Evolutionary conservation across 768 basidiomycete genomes (phyloP).

Genomic region (Tephrocybe sp.): DNA sequence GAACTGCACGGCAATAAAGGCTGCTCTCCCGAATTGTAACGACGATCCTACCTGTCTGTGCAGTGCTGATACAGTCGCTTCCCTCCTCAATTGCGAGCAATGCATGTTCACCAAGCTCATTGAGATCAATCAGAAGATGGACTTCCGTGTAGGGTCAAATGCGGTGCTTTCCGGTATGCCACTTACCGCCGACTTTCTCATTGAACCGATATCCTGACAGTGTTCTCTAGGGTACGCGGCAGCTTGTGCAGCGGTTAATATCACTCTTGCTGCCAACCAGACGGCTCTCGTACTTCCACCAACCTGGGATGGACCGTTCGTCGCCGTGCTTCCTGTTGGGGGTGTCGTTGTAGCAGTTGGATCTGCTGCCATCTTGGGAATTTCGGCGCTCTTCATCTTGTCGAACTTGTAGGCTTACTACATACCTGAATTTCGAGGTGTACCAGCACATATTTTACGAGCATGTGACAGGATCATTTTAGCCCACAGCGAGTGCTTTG

Average conservation of each 20-base stretch:
- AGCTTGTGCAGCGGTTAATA: constrained; percentile 41
- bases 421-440: neutral
- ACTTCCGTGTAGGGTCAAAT: constrained; percentile 59
- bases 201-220: neutral
- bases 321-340: constrained; percentile 38
- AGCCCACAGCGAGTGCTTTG: too few relatives aligned
- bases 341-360: constrained; percentile 4
- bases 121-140: constrained; percentile 43
- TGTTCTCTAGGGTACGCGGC: constrained; percentile 50
- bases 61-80: constrained; percentile 34
- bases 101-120: constrained; percentile 66
- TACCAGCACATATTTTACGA: too few relatives aligned
- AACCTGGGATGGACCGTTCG: constrained; percentile 63
- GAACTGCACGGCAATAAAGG: constrained; percentile 27
- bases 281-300: constrained; percentile 45
- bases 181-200: neutral
- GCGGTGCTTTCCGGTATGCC: constrained; percentile 54
- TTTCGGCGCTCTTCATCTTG: constrained; percentile 49
- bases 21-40: constrained; percentile 39
- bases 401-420: constrained; percentile 44
- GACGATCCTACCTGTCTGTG: constrained; percentile 58
- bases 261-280: constrained; percentile 36
- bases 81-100: constrained; percentile 57
- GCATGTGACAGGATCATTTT: too few relatives aligned
- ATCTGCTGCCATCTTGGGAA: constrained; percentile 46